Base-by-base conservation (phyloP, 2,329 filamentous ascomycete genomes). In the Botrytis porri region DNA sequence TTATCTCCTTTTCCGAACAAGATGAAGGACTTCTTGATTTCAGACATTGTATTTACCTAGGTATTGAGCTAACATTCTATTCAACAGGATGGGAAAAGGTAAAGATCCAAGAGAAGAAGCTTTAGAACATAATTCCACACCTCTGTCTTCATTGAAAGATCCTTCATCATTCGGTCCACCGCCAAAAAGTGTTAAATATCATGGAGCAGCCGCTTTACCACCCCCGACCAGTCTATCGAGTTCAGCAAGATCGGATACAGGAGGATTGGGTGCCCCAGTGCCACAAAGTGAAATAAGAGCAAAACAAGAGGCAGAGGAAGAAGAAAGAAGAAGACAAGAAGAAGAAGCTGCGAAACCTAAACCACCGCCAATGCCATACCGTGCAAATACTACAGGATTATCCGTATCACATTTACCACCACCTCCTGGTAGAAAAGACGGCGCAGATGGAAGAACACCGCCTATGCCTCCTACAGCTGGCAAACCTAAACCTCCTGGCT, bases 111-210 rank as follows among this genome's bases (percentile, higher is more conserved):
- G 74, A 66, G 71, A 71, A 61, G 76, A 75, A 73, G 74, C 73
- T 63, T 32, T 72, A 4, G 77, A 79, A 48, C 79, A 78, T 75
- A 66, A 75, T 16, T 76, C 78, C 35, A 84, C 84, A 64, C 90
- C 91, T 25, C 80, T 93, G 20, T 84, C 86, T 1, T 84, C 86
- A 2, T 81, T 93, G 32, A 89, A 87, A 81, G 90, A 93, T 78
- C 91, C 90, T 3, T 79, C 85, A 1, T 84, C 86, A 2, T 93
- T 93, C 80, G 90, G 86, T 1, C 90, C 90, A 51, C 91, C 91
- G 59, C 91, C 91, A 2, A 92, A 88, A 79, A 87, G 81, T 72
- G 73, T 79, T 48, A 78, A 78, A 54, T 80, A 78, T 70, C 76
- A 81, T 74, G 80, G 80, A 29, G 76, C 74, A 62, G 76, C 77